Base-by-base conservation (phyloP, 768 basidiomycete genomes). In the Thelephora aurantiotincta region DNA sequence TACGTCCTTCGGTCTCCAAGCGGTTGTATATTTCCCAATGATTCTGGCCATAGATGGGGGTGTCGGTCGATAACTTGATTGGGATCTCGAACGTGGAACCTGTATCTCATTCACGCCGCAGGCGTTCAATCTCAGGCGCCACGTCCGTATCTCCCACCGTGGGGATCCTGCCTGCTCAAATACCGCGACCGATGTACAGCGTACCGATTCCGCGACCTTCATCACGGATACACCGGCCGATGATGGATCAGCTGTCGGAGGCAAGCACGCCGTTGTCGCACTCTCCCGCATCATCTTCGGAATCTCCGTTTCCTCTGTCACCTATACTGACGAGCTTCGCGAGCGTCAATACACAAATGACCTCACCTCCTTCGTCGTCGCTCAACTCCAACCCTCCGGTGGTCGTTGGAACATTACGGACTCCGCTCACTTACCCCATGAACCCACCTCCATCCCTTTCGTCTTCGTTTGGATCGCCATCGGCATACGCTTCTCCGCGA, bases 141-240 rank as follows among this genome's bases (percentile, higher is more conserved):
- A 73, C 74, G 0, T 75, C 73, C 2, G 70, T 72, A 0, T 69
- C 73, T 2, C 67, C 71, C 4, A 73, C 74, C 6, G 58, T 70
- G 44, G 58, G 44, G 35, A 64, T 54, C 60, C 64, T 43, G 55
- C 64, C 51, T 61, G 35, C 16, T 52, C 47, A 52, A 26, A 43
- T 42, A 45, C 51, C 45, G 43, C 63, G 68, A 45, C 59, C 66
- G 30, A 65, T 68, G 12, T 64, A 76, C 51, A 74, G 77, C 3
- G 78, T 89, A 3, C 85, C 87, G 1, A 89, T 89, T 48, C 87
- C 87, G 0, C 76, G 85, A 3, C 77, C 76, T 6, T 68, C 75
- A 2, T 76, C 80, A 18, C 78, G 78, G 57, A 68, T 79, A 35
- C 79, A 74, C 49, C 69, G 81, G 18, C 75, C 77, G 6, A 52